These are phyloP conservation scores for Saccharomycopsis crataegensis DNA, from an alignment of 1,139 yeast species.

Conservation along the genomic window DNA sequence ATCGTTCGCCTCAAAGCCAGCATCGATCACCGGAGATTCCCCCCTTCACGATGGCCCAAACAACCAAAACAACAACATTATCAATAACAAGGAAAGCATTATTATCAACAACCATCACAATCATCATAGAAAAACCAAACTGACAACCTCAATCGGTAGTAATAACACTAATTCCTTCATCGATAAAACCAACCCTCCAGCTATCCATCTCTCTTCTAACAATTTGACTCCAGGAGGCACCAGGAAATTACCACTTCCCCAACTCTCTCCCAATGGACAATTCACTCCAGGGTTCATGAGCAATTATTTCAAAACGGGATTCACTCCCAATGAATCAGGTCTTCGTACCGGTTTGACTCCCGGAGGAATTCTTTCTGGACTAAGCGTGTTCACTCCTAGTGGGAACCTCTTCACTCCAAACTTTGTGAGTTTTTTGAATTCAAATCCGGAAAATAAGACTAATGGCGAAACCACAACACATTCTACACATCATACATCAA, in stretches of 20 bases:
- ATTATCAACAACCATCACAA: no score
- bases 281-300: conserved; percentile 27
- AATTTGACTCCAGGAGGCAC: conserved; percentile 53
- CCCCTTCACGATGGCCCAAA: conserved; percentile 6
- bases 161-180: not conserved
- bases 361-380: conserved; percentile 24
- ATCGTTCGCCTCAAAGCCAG: conserved; percentile 11
- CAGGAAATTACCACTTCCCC: conserved; percentile 48
- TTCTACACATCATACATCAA: not conserved
- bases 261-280: conserved; percentile 26
- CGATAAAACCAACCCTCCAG: conserved; percentile 14
- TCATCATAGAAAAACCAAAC: no score
- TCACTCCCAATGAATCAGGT: conserved; percentile 61
- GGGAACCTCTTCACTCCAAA: conserved; percentile 1
- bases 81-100: conserved; percentile 17
- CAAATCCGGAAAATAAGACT: not conserved
- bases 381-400: conserved; percentile 2
- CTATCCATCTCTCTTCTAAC: conserved; percentile 38
- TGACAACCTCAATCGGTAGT: not conserved
- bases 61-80: conserved; percentile 16
- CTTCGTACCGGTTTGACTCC: conserved; percentile 62
- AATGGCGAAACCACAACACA: not conserved
- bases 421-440: not conserved
- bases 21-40: conserved; percentile 5
- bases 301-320: conserved; percentile 20